These are phyloP conservation scores for Fraxinus albicans DNA, from an alignment of 305 asterid species.

Conservation along the genomic window DNA sequence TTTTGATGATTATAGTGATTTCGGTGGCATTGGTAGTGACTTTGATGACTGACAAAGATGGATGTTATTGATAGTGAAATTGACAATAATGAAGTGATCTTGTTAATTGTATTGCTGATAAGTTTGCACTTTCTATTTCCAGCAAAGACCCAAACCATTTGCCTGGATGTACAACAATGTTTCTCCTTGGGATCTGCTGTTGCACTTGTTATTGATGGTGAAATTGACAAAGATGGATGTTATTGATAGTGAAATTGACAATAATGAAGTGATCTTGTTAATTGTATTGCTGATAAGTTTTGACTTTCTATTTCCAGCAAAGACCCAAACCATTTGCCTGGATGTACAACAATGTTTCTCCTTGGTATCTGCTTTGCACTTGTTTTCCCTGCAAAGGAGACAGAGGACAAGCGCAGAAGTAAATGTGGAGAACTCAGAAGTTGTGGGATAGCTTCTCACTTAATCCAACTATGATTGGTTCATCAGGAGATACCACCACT, in stretches of 20 bases:
- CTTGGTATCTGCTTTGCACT: no score
- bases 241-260: no score
- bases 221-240: no score
- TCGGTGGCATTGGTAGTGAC: background rate
- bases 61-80: background rate
- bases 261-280: no score
- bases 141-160: slow-evolving; percentile 44
- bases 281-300: no score
- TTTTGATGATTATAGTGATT: background rate
- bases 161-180: slow-evolving; percentile 47
- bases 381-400: slow-evolving; percentile 30
- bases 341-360: no score
- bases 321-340: no score
- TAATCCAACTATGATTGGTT: slow-evolving; percentile 42
- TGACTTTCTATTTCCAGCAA: no score
- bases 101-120: background rate
- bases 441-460: slow-evolving; percentile 46
- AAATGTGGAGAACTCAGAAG: slow-evolving; percentile 27
- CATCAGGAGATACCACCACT: slow-evolving; percentile 33
- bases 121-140: slow-evolving; percentile 30
- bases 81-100: background rate
- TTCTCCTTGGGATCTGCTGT: slow-evolving; percentile 54
- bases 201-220: slow-evolving; percentile 28
- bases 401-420: no score
- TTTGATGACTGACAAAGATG: background rate